Evolutionary conservation across 2,329 filamentous ascomycete genomes (phyloP), one percentile per base, ranked within the genome.

Genomic region (Arthrobotrys entomopaga): DNA sequence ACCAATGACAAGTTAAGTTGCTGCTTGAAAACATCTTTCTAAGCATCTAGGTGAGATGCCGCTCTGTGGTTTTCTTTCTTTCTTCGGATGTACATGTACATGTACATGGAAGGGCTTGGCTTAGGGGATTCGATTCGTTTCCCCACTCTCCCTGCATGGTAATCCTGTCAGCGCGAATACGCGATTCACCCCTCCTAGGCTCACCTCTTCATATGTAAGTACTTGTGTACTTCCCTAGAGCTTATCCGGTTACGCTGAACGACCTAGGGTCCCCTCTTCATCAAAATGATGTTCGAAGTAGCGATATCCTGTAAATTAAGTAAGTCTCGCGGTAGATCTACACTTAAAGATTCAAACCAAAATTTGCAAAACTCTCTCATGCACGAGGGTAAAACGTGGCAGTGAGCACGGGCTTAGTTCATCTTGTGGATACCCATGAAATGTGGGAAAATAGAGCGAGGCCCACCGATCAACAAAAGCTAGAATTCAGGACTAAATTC

Each of bases 311-410:
- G 29, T 8, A 10, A 34, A 34, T 34, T 1, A 1, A 34, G 29
- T 1, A 34, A 34, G 29, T 5, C 29, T 34, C 29, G 10, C 7
- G 29, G 29, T 34, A 34, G 29, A 34, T 34, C 29, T 10, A n/a
- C n/a, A n/a, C n/a, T n/a, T n/a, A n/a, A 34, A 8, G 29, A 34
- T 34, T 34, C 29, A 34, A 34, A 34, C 29, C 29, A 34, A 34
- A 34, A 34, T 10, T 20, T 20, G 6, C 29, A 34, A 34, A 34
- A 34, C 29, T 20, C 19, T 19, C 46, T 50, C 16, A 50, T 50
- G 46, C 60, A 65, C 60, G 60, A 65, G 60, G 60, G 50, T 24
- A 48, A 54, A 65, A 65, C 60, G 60, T 65, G 60, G 60, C 50
- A 19, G 49, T 50, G 49, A 20, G 20, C 46, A 50, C 46, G n/a